These are phyloP conservation scores for Bombardia bombarda DNA, from an alignment of 495 filamentous ascomycete genomes.

Conservation along the genomic window DNA sequence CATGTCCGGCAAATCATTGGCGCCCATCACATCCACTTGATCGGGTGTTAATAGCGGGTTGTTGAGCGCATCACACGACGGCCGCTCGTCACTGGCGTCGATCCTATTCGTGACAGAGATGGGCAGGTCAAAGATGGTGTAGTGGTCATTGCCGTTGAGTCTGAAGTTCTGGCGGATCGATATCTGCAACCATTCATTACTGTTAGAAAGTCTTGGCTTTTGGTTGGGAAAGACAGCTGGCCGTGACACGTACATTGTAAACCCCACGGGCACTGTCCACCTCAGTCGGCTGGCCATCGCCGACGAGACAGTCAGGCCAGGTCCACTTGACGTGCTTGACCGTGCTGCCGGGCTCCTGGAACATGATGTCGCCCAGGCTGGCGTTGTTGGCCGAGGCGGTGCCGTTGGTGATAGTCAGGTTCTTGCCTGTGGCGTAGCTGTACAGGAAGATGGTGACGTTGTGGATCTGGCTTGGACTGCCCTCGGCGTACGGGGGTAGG, in stretches of 20 bases:
- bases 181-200: slow-evolving; percentile 40
- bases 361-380: slow-evolving; percentile 53
- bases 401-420: slow-evolving; percentile 63
- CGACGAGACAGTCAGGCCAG: slow-evolving; percentile 59
- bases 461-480: slow-evolving; percentile 46
- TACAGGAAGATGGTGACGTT: slow-evolving; percentile 61
- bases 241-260: slow-evolving; percentile 41
- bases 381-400: slow-evolving; percentile 45
- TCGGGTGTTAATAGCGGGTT: slow-evolving; percentile 36
- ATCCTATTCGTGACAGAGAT: slow-evolving; percentile 61
- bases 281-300: slow-evolving; percentile 36
- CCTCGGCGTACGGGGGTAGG: slow-evolving; percentile 44
- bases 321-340: slow-evolving; percentile 64
- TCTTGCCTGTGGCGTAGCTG: slow-evolving; percentile 49
- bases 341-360: slow-evolving; percentile 52
- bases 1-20: slow-evolving; percentile 29
- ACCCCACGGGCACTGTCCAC: slow-evolving; percentile 32
- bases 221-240: too few relatives aligned
- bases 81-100: slow-evolving; percentile 24
- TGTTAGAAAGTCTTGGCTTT: too few relatives aligned
- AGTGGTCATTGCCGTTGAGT: slow-evolving; percentile 51
- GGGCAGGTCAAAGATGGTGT: slow-evolving; percentile 61
- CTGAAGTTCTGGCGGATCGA: slow-evolving; percentile 62
- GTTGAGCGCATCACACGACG: slow-evolving; percentile 37
- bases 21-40: slow-evolving; percentile 24